These are phyloP conservation scores for Ascocoryne sarcoides DNA, from an alignment of 2,329 filamentous ascomycete species.

Conservation along the genomic window DNA sequence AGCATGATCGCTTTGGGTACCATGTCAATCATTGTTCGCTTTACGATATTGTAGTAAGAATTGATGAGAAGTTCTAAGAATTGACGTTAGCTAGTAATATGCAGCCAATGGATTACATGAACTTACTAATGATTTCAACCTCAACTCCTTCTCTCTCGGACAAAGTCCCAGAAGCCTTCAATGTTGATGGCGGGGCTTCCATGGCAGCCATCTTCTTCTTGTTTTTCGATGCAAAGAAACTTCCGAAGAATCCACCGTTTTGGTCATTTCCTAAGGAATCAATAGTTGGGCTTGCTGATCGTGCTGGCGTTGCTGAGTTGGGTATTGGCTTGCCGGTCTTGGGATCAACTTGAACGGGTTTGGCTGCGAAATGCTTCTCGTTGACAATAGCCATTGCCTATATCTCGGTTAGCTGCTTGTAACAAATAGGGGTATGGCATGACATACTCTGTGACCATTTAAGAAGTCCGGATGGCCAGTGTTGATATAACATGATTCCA, in stretches of 20 bases:
- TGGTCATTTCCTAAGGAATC: conserved; percentile 41
- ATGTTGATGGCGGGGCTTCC: conserved; percentile 84
- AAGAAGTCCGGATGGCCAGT: conserved; percentile 97
- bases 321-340: conserved; percentile 96
- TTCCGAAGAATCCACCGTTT: conserved; percentile 87
- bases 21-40: conserved; percentile 99
- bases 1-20: conserved; percentile 99
- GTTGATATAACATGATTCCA: conserved; percentile 98
- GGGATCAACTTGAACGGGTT: conserved; percentile 91
- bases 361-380: conserved; percentile 71
- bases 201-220: conserved; percentile 99
- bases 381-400: conserved; percentile 96
- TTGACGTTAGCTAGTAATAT: conserved; percentile 14
- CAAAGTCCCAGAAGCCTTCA: conserved; percentile 89
- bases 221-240: conserved; percentile 98
- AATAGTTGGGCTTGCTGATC: conserved; percentile 64
- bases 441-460: conserved; percentile 72
- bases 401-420: conserved; percentile 17
- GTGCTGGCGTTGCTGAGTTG: conserved; percentile 51
- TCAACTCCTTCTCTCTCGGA: conserved; percentile 93
- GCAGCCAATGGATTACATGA: not conserved
- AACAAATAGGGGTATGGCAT: not conserved
- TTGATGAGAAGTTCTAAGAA: conserved; percentile 80
- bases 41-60: conserved; percentile 97
- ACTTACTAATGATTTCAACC: conserved; percentile 95